These are phyloP conservation scores for Leishmania tropica DNA, from an alignment of 208 protist species.

Conservation along the genomic window DNA sequence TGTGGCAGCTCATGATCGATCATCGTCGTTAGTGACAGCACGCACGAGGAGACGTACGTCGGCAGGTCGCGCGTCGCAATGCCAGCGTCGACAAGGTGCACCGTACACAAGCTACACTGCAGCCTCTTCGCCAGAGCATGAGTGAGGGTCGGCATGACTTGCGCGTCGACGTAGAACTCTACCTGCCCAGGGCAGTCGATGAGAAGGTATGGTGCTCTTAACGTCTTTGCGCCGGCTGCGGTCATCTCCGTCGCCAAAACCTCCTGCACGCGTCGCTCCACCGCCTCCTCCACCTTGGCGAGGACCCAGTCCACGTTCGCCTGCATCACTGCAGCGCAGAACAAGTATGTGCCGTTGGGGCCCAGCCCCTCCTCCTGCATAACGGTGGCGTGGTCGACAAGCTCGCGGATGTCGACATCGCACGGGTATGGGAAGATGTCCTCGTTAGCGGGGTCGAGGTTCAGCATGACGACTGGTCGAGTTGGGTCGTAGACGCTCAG, in stretches of 20 bases:
- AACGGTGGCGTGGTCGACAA: conserved; percentile 90
- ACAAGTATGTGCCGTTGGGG: conserved; percentile 98
- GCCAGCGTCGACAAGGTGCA: conserved; percentile 96
- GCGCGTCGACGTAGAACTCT: conserved; percentile 98
- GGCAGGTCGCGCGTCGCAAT: conserved; percentile 94
- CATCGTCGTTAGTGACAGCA: conserved; percentile 97
- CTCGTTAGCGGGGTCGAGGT: conserved; percentile 99
- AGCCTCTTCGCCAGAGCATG: conserved; percentile 61
- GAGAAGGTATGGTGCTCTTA: conserved; percentile 91
- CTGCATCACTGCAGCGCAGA: conserved; percentile 96
- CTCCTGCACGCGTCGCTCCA: conserved; percentile 64
- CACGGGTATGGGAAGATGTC: conserved; percentile 93
- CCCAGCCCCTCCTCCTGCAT: conserved; percentile 96
- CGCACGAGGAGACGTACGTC: conserved; percentile 95
- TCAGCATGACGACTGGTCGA: conserved; percentile 92
- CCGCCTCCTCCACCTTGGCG: conserved; percentile 55
- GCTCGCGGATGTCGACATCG: conserved; percentile 93
- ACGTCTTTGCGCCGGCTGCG: not conserved
- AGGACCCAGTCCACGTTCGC: conserved; percentile 76
- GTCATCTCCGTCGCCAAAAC: conserved; percentile 37
- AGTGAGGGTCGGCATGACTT: conserved; percentile 88
- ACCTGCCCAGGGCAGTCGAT: conserved; percentile 99
- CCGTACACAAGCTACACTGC: conserved; percentile 79
- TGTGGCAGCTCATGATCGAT: conserved; percentile 96
- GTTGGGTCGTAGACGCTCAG: conserved; percentile 89